These are phyloP conservation scores for barrel medic (Medicago truncatula) DNA, from an alignment of 306 rosid genomes.

Conservation along the genomic window MtrunA17r5.0-ANR NC_053045.1:10252001-10252500, in stretches of 20 bases:
- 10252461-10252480: too few species aligned
- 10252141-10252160: too few species aligned
- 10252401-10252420: too few species aligned
- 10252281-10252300: constrained; percentile 39
- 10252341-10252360: constrained; percentile 41
- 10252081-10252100: too few species aligned
- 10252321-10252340: constrained; percentile 17
- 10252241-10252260: constrained; percentile 54
- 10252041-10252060: too few species aligned
- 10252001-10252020: too few species aligned
- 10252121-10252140: too few species aligned
- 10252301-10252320: constrained; percentile 26
- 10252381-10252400: neutral
- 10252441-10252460: too few species aligned
- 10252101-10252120: too few species aligned
- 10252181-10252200: neutral
- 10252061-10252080: too few species aligned
- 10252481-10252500: neutral
- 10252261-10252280: constrained; percentile 46
- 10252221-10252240: constrained; percentile 56
- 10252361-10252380: neutral
- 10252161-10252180: neutral
- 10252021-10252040: too few species aligned
- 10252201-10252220: constrained; percentile 40
- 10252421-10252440: too few species aligned